Percentiles rank a stretch among this genome's conserved stretches.
Conservation (phyloP, 768 basidiomycete genomes). For the Hebeloma cylindrosporum region DNA sequence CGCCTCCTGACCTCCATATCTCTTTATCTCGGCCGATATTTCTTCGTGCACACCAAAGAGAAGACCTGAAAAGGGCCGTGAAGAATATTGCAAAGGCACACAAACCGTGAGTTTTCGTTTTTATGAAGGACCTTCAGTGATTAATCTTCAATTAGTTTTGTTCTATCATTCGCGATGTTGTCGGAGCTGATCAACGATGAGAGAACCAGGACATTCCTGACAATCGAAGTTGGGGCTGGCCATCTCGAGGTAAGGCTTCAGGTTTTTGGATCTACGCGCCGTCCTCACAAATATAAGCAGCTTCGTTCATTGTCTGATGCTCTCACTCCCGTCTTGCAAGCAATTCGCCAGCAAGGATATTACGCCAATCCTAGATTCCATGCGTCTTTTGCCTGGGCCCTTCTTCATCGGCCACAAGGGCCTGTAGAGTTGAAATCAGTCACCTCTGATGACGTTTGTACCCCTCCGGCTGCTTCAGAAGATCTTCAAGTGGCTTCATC, state of each 20-base stretch:
- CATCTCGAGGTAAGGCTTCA: conserved; percentile 59
- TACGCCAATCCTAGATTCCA: conserved; percentile 85
- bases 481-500: conserved; percentile 13
- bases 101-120: conserved; percentile 41
- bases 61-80: conserved; percentile 66
- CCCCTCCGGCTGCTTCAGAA: conserved; percentile 15
- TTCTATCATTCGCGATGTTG: conserved; percentile 69
- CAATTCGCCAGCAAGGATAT: conserved; percentile 74
- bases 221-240: conserved; percentile 82
- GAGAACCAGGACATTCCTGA: conserved; percentile 75
- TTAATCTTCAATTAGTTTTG: conserved; percentile 49
- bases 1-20: conserved; percentile 64
- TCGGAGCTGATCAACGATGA: conserved; percentile 79
- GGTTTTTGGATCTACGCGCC: conserved; percentile 5
- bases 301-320: conserved; percentile 52
- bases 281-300: conserved; percentile 40
- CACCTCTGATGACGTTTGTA: conserved; percentile 16
- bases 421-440: conserved; percentile 4
- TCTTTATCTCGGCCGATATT: conserved; percentile 84
- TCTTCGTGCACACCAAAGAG: conserved; percentile 76
- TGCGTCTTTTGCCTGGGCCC: conserved; percentile 85
- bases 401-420: conserved; percentile 44
- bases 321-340: conserved; percentile 56
- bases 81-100: conserved; percentile 47
- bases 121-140: not conserved